A percentile compares a stretch with the other conserved stretches of the same genome.
These are phyloP conservation scores for Trichoderma virens DNA, from an alignment of 495 filamentous ascomycete genomes.

Conservation along the genomic window DNA sequence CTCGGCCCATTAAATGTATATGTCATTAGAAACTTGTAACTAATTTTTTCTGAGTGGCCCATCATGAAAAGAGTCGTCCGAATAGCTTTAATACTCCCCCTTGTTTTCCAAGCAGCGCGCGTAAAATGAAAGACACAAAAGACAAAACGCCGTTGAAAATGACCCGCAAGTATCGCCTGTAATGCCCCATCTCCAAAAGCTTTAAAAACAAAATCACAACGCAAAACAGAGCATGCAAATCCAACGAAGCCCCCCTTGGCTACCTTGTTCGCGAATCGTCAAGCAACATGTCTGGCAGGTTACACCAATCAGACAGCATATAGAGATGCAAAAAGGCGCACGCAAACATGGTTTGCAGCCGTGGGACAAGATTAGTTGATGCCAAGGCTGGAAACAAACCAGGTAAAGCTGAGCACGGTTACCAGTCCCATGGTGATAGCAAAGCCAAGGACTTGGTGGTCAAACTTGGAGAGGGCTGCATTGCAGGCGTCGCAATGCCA, in stretches of 20 bases:
- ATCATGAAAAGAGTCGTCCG: conserved; percentile 3
- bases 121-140: neutral
- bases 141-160: conserved; percentile 9
- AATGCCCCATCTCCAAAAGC: neutral
- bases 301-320: too few relatives aligned
- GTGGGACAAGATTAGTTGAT: conserved; percentile 21
- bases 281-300: too few relatives aligned
- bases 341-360: neutral
- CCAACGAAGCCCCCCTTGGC: neutral
- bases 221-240: neutral
- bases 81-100: conserved; percentile 8
- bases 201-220: neutral
- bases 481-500: conserved; percentile 64
- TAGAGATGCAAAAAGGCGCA: too few relatives aligned
- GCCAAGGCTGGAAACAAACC: conserved; percentile 70
- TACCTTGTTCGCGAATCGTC: neutral
- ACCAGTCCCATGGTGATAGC: conserved; percentile 65
- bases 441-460: conserved; percentile 61
- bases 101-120: conserved; percentile 4
- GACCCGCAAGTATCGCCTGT: neutral
- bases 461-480: conserved; percentile 55
- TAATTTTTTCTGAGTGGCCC: conserved; percentile 14
- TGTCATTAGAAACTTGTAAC: conserved; percentile 26
- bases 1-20: conserved; percentile 11
- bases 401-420: conserved; percentile 78